Percentiles rank a stretch among this genome's conserved stretches.
Conservation (phyloP, 2,329 filamentous ascomycete genomes). For the Pseudocercospora fuligena region DNA sequence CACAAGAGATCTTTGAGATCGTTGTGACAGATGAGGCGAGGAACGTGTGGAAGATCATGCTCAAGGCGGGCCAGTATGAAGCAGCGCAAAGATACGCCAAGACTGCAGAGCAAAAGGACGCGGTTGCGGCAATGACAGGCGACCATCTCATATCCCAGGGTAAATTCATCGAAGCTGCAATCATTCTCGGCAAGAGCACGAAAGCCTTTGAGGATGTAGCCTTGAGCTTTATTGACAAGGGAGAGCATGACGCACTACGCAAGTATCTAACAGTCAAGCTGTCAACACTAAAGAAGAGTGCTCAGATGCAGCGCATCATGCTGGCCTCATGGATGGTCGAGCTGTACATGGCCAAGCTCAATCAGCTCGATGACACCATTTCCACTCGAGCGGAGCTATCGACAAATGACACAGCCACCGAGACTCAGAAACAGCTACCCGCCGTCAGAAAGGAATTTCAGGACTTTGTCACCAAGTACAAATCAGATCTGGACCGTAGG, state of each 20-base stretch:
- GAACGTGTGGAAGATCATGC: constrained; percentile 93
- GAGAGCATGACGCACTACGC: constrained; percentile 85
- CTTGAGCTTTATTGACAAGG: constrained; percentile 84
- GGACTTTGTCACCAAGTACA: constrained; percentile 84
- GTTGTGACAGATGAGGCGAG: constrained; percentile 87
- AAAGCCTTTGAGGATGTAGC: constrained; percentile 98
- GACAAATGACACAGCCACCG: constrained; percentile 57
- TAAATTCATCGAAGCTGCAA: constrained; percentile 82
- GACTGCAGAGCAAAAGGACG: constrained; percentile 81
- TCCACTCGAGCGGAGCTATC: constrained; percentile 85
- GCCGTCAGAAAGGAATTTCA: constrained; percentile 78
- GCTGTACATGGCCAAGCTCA: constrained; percentile 96
- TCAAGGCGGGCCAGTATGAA: constrained; percentile 85
- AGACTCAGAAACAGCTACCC: constrained; percentile 73
- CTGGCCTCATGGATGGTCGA: constrained; percentile 94
- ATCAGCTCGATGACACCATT: constrained; percentile 91
- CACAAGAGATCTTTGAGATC: constrained; percentile 89
- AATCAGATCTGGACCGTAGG: constrained; percentile 83
- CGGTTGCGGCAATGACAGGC: constrained; percentile 87
- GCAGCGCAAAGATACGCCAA: constrained; percentile 83
- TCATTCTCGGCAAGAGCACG: constrained; percentile 90
- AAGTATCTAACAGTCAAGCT: constrained; percentile 89
- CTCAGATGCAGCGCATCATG: constrained; percentile 92
- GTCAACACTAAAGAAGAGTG: constrained; percentile 77
- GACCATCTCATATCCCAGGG: constrained; percentile 84